Base-by-base conservation (phyloP, 352 stramenopile genomes). In the Globisporangium perplexum region DNA sequence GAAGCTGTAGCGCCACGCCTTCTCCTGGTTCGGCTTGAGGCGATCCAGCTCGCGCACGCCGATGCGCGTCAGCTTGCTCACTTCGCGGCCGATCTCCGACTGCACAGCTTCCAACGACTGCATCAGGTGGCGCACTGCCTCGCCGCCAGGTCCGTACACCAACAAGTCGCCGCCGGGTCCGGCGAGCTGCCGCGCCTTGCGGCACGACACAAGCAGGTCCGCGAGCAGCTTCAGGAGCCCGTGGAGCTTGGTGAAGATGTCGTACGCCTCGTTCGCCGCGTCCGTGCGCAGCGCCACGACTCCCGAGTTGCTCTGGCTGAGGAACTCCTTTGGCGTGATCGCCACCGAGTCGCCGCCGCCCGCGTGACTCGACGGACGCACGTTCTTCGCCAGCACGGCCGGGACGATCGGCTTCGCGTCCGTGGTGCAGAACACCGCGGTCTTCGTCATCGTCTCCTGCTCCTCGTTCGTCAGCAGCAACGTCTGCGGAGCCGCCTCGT, bases 11-110 rank as follows among this genome's bases (percentile, higher is more conserved):
- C 81, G 77, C 83, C 83, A 94, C 6, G 69, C 81, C 57, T 88
- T 90, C 50, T 94, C 83, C 53, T 90, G 79, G 50, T 89, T 94
- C 7, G 83, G 78, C 53, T 94, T 94, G 4, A 94, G 63, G n/a
- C 75, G 79, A 55, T 94, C 83, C 15, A 94, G 63, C 50, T 92
- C 83, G 15, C 79, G 81, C 33, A 94, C 83, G 38, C 83, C 83
- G 56, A 91, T 80, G 35, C 79, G 80, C 10, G 81, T 94, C 7
- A 94, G 68, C 50, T 90, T 76, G 36, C 66, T 88, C 54, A 94
- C 77, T 35, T 86, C 63, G n/a, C 77, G 80, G 50, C 67, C 74
- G 26, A 94, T 92, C 45, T 93, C 83, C 8, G 63, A 48, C 56
- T 93, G 79, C 11, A 93, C 83, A 24, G 82, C 77, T 56, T 93